Base-by-base conservation (phyloP, 139 green algal species). In the Chlorella sp. region DNA sequence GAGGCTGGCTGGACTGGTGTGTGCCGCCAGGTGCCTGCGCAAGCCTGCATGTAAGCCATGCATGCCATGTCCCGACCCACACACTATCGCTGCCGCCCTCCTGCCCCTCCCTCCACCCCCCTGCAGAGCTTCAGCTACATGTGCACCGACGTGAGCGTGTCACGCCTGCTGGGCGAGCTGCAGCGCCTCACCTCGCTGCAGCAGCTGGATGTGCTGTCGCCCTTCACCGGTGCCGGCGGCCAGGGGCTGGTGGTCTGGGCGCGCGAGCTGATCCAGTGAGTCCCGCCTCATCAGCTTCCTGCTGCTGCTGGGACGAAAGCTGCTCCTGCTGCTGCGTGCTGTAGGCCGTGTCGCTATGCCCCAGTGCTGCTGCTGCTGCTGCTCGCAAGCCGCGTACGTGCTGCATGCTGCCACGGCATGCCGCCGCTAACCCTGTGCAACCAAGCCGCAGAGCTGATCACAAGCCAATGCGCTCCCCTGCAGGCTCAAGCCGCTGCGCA, bases 401-500 rank as follows among this genome's bases (percentile, higher is more conserved):
- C 44, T 11, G 7, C 7, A 17, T 60, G 51, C 51, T 60, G 44
- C 44, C 44, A 9, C 44, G 9, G 7, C 44, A 16, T 51, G 44
- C 44, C 9, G 44, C 44, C 44, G 44, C 15, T 30, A 4, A 11
- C 28, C n/a, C n/a, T n/a, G n/a, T n/a, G n/a, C n/a, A n/a, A n/a
- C n/a, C n/a, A n/a, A n/a, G n/a, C n/a, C n/a, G n/a, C n/a, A n/a
- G n/a, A n/a, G n/a, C n/a, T n/a, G n/a, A n/a, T n/a, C n/a, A n/a
- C n/a, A n/a, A n/a, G n/a, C n/a, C n/a, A n/a, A n/a, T n/a, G n/a
- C n/a, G 30, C 41, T 63, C 38, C 73, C 47, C 23, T 32, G 74
- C 76, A 82, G 76, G 80, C 80, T 85, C 17, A 85, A 85, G 67
- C 80, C 80, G 65, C 67, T 85, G 67, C 69, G 80, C 65, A 85